These are phyloP conservation scores for Saitozyma sp. DNA, from an alignment of 768 basidiomycete species.

Conservation along the genomic window DNA sequence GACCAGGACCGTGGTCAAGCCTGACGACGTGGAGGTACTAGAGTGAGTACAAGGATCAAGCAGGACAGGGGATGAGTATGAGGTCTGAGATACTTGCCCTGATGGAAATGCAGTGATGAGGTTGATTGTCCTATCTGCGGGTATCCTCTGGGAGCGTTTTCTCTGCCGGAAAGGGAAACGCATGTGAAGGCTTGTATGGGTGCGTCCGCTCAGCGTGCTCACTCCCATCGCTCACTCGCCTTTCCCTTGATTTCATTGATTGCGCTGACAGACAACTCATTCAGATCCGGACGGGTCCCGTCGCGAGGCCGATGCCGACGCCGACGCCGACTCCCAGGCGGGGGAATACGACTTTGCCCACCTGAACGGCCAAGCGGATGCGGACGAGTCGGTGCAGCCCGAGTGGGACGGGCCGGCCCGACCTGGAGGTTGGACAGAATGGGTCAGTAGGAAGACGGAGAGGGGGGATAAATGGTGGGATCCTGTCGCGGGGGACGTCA, in stretches of 20 bases:
- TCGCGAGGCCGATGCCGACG: not conserved
- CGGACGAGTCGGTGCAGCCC: conserved; percentile 4
- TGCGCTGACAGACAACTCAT: not conserved
- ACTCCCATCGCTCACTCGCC: not conserved
- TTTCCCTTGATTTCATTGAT: not conserved
- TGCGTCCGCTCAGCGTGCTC: conserved; percentile 1
- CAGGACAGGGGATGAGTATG: conserved; percentile 7
- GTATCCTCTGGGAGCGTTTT: conserved; percentile 22
- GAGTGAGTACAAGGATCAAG: not conserved
- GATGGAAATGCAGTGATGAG: no score
- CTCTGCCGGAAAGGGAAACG: conserved; percentile 8
- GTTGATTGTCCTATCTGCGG: conserved; percentile 34
- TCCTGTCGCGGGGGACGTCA: conserved; percentile 13
- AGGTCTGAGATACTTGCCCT: not conserved
- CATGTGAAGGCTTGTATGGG: conserved; percentile 45
- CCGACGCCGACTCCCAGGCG: conserved; percentile 2
- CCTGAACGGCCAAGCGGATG: not conserved
- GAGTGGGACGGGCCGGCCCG: conserved; percentile 43
- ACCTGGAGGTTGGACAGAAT: conserved; percentile 37
- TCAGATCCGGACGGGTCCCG: not conserved
- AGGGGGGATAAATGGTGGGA: conserved; percentile 49
- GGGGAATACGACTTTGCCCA: not conserved
- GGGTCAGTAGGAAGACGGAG: conserved; percentile 28
- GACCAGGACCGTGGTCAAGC: no score
- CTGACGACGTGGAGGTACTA: no score